These are phyloP conservation scores for Hygrocybe coccinea DNA, from an alignment of 768 basidiomycete genomes.

Conservation along the genomic window DNA sequence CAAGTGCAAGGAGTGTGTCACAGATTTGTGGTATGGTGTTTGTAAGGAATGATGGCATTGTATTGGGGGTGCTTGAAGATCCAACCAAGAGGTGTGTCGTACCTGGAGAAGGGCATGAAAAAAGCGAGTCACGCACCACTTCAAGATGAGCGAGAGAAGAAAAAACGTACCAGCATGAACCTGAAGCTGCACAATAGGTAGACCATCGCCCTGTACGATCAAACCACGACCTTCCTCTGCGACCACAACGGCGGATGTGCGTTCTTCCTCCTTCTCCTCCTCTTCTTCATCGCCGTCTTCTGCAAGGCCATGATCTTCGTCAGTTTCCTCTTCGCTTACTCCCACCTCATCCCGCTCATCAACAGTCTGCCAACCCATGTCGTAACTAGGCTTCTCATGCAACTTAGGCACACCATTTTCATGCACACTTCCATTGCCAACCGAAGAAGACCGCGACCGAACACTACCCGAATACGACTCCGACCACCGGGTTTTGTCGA, in stretches of 20 bases:
- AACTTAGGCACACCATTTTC: slow-evolving; percentile 44
- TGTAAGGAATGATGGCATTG: slow-evolving; percentile 71
- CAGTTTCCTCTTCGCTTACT: slow-evolving; percentile 54
- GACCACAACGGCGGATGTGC: slow-evolving; percentile 71
- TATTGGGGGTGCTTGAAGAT: slow-evolving; percentile 71
- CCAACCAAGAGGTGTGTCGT: slow-evolving; percentile 92
- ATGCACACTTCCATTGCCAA: slow-evolving; percentile 44
- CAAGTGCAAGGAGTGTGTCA: slow-evolving; percentile 80
- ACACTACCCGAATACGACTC: slow-evolving; percentile 58
- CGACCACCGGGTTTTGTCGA: slow-evolving; percentile 72
- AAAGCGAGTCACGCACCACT: slow-evolving; percentile 9
- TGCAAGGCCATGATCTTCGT: slow-evolving; percentile 40
- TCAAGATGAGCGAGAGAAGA: slow-evolving; percentile 3
- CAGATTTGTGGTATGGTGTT: slow-evolving; percentile 66
- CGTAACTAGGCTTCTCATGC: slow-evolving; percentile 67
- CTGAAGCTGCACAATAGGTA: slow-evolving; percentile 56
- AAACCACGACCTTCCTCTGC: slow-evolving; percentile 83
- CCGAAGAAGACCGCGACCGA: slow-evolving; percentile 68
- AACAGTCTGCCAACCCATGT: slow-evolving; percentile 68
- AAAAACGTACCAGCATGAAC: slow-evolving; percentile 61
- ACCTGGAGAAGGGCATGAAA: slow-evolving; percentile 53
- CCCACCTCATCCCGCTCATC: slow-evolving; percentile 67
- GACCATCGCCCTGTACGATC: slow-evolving; percentile 67
- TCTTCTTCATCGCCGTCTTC: slow-evolving; percentile 36
- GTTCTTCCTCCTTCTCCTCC: slow-evolving; percentile 55